A percentile compares a stretch with the other conserved stretches of the same genome.
Conservation (phyloP, 345 rosid species). For the Reutealis trisperma region DNA sequence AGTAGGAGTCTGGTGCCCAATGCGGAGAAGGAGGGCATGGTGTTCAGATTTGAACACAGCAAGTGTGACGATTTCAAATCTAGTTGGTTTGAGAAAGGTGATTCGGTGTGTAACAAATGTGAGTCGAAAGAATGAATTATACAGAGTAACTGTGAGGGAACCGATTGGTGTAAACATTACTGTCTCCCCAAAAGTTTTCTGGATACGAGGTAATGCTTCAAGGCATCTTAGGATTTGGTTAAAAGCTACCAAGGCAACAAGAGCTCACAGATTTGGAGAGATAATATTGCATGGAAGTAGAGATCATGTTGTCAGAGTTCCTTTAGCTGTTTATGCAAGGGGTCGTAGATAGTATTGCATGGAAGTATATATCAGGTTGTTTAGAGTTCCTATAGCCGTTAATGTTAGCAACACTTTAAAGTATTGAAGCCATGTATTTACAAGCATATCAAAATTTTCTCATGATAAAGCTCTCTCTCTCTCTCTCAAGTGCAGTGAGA, state of each 20-base stretch:
- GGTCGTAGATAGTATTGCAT: slow-evolving; percentile 27
- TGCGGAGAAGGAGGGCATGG: slow-evolving; percentile 20
- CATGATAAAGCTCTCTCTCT: not conserved
- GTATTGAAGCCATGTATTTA: slow-evolving; percentile 10
- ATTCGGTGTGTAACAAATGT: slow-evolving; percentile 37
- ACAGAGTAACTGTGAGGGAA: slow-evolving; percentile 31
- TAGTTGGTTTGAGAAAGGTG: slow-evolving; percentile 41
- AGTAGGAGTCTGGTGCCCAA: slow-evolving; percentile 35
- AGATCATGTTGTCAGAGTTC: slow-evolving; percentile 38
- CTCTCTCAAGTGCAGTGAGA: not conserved
- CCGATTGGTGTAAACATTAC: slow-evolving; percentile 36
- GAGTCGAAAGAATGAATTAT: slow-evolving; percentile 28
- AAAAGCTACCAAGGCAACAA: slow-evolving; percentile 29
- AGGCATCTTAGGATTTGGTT: slow-evolving; percentile 33
- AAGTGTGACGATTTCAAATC: slow-evolving; percentile 40
- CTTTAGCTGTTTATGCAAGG: slow-evolving; percentile 32
- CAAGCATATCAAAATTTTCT: not conserved
- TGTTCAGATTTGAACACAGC: slow-evolving; percentile 48
- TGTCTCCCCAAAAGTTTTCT: slow-evolving; percentile 23
- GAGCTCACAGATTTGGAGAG: slow-evolving; percentile 40
- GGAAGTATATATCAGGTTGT: slow-evolving; percentile 36
- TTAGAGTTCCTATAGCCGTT: slow-evolving; percentile 43
- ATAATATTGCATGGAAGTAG: slow-evolving; percentile 37
- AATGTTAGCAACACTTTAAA: slow-evolving; percentile 26
- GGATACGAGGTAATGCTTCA: slow-evolving; percentile 30